Evolutionary conservation across 257 asterid genomes (phyloP).

Genomic region (Capsicum pubescens): DNA sequence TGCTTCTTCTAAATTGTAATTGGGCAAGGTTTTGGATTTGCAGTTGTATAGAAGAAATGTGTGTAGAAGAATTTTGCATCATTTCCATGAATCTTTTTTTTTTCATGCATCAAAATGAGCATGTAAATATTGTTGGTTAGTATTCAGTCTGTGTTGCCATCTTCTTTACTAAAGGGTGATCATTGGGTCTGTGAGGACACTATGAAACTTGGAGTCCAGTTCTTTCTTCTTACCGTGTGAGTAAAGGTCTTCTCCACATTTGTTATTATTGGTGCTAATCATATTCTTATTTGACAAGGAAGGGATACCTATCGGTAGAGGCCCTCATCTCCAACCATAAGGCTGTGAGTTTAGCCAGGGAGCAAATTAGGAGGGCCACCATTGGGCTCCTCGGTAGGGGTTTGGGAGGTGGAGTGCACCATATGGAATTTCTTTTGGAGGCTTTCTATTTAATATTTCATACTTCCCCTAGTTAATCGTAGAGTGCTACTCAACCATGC

Average conservation of each 20-base stretch:
- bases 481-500: constrained; percentile 44
- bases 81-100: background rate
- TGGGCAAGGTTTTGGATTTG: background rate
- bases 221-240: background rate
- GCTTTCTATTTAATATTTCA: constrained; percentile 6
- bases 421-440: background rate
- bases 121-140: background rate
- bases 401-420: constrained; percentile 20
- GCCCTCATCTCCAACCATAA: constrained; percentile 10
- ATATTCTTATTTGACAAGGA: constrained; percentile 18
- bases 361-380: constrained; percentile 13
- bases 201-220: background rate
- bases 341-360: constrained; percentile 12
- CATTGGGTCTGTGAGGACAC: background rate
- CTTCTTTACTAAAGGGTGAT: background rate
- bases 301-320: background rate
- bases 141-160: background rate
- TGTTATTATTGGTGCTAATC: background rate
- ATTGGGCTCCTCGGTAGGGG: constrained; percentile 24
- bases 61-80: constrained; percentile 1
- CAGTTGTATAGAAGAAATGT: background rate
- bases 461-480: constrained; percentile 16
- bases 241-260: background rate
- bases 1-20: background rate
- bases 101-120: constrained; percentile 6